phyloP scores from a whole-genome alignment of 495 filamentous ascomycete species.

The Terfezia claveryi region DNA sequence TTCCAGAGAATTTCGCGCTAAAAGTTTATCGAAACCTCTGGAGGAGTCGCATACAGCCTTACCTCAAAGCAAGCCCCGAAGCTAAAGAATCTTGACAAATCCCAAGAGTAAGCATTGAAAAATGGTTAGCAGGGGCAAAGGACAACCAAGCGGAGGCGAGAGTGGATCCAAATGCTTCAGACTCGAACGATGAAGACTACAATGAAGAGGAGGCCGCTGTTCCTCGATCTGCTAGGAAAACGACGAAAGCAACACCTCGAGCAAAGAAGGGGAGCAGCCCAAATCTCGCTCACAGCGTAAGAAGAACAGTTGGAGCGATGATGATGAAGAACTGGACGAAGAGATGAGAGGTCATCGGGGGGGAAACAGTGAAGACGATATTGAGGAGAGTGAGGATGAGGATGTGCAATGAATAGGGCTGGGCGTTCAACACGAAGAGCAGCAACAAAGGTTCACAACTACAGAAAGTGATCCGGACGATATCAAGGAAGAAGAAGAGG shows the following conservation, averaged over 20 bases:
- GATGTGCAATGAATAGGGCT: background rate
- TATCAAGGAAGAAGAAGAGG: constrained; percentile 7
- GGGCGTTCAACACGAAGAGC: constrained; percentile 14
- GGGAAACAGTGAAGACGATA: background rate
- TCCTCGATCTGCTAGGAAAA: background rate
- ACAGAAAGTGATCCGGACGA: constrained; percentile 15
- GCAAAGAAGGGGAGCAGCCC: background rate
- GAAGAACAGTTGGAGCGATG: background rate
- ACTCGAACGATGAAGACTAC: constrained; percentile 6
- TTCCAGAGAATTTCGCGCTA: no score
- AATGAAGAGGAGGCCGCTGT: background rate
- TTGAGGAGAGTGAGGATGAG: background rate
- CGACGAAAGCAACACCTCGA: background rate
- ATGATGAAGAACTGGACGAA: constrained; percentile 9
- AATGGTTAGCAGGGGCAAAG: no score
- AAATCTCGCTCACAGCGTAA: background rate
- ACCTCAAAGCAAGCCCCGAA: no score
- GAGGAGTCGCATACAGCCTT: no score
- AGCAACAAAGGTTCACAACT: constrained; percentile 8
- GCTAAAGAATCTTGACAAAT: no score
- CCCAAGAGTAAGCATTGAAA: no score
- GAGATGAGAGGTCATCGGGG: constrained; percentile 10
- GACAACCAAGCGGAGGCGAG: background rate
- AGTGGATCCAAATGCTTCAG: background rate
- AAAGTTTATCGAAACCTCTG: no score